A percentile compares a stretch with the other conserved stretches of the same genome.
phyloP scores from a whole-genome alignment of 768 basidiomycete genomes.

The Tylopilus felleus region DNA sequence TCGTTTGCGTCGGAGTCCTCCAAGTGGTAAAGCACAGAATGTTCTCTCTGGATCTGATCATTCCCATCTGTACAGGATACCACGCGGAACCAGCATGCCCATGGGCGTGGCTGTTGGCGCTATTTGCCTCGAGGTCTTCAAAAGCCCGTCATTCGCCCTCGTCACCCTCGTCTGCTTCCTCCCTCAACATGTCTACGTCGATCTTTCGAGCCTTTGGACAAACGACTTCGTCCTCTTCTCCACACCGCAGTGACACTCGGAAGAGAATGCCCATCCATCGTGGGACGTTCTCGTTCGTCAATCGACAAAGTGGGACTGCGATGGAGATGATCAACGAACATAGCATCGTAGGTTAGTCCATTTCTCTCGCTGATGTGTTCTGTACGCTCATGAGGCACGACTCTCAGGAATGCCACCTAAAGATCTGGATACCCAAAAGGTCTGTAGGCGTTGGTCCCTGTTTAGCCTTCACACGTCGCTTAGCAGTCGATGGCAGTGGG shows the following conservation, averaged over 20 bases:
- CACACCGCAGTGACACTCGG: conserved; percentile 11
- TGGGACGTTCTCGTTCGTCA: conserved; percentile 30
- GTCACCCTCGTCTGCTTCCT: not conserved
- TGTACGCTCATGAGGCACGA: not conserved
- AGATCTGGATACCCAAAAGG: conserved; percentile 29
- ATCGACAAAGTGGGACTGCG: conserved; percentile 33
- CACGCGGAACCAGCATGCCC: conserved; percentile 22
- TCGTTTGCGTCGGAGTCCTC: conserved; percentile 1
- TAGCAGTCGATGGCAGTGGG: conserved; percentile 21
- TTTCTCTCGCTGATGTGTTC: not conserved
- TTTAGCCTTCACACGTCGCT: not conserved
- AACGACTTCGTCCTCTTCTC: conserved; percentile 3
- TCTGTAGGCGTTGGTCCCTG: not conserved
- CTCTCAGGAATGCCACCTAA: conserved; percentile 30
- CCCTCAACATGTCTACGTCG: conserved; percentile 18
- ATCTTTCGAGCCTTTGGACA: conserved; percentile 23
- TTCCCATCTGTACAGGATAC: not conserved
- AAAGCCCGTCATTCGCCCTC: conserved; percentile 1
- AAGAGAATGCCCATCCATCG: conserved; percentile 28
- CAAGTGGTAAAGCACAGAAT: conserved; percentile 9
- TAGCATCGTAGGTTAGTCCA: conserved; percentile 21
- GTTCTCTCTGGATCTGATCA: conserved; percentile 10
- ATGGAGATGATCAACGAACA: conserved; percentile 28
- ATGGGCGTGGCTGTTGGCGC: conserved; percentile 12
- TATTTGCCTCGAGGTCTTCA: conserved; percentile 6